Evolutionary conservation across 495 filamentous ascomycete species (phyloP).

Genomic region (Glonium stellatum): DNA sequence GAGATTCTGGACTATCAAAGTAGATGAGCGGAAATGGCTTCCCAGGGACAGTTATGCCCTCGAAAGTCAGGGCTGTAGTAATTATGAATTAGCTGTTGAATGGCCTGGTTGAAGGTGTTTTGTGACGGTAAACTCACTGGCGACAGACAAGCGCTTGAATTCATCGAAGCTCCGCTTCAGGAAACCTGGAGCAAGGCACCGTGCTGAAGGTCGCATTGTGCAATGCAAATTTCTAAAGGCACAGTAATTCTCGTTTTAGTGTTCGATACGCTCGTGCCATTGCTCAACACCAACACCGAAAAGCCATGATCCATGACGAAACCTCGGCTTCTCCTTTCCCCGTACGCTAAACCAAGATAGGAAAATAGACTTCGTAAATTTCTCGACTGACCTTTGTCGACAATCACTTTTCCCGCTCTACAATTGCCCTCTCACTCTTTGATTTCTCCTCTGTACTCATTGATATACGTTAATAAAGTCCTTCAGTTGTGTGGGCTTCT

Average conservation of each 20-base stretch:
- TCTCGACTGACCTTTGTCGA: neutral
- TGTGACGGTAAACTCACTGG: conserved; percentile 41
- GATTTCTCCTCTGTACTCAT: neutral
- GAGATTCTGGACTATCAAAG: conserved; percentile 57
- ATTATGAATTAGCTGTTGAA: conserved; percentile 35
- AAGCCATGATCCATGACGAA: conserved; percentile 1
- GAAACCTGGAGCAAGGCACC: conserved; percentile 51
- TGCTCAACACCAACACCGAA: neutral
- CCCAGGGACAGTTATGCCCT: conserved; percentile 50
- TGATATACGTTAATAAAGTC: neutral
- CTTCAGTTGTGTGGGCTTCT: neutral
- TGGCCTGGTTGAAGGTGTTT: neutral
- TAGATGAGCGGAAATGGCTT: conserved; percentile 52
- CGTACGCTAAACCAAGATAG: neutral
- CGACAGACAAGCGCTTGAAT: conserved; percentile 51
- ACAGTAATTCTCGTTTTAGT: neutral
- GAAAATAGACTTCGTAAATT: neutral
- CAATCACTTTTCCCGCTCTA: neutral
- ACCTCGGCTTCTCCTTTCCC: neutral
- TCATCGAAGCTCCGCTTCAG: conserved; percentile 58
- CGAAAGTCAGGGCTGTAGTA: conserved; percentile 38
- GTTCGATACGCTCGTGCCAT: neutral
- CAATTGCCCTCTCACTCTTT: neutral
- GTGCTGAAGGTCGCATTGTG: conserved; percentile 29
- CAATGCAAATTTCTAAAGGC: neutral